phyloP scores from a whole-genome alignment of 768 basidiomycete species.

The Russula ochroleuca region DNA sequence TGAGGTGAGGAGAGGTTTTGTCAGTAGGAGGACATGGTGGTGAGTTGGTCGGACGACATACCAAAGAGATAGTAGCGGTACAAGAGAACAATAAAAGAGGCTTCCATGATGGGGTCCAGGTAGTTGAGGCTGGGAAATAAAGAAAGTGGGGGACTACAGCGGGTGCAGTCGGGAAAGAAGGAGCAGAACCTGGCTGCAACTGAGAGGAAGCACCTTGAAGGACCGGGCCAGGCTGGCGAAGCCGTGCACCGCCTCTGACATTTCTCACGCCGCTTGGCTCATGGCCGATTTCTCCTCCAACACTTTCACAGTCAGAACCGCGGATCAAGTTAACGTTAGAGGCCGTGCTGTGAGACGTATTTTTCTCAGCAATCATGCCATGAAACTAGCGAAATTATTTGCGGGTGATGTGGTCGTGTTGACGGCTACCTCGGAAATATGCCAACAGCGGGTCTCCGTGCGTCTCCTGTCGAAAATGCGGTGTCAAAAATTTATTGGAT shows the following conservation, averaged over 20 bases:
- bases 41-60: background rate
- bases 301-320: slow-evolving; percentile 9
- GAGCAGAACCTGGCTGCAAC: background rate
- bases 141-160: slow-evolving; percentile 11
- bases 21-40: background rate
- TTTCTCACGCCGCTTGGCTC: background rate
- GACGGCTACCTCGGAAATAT: slow-evolving; percentile 33
- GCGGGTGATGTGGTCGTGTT: slow-evolving; percentile 69
- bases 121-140: background rate
- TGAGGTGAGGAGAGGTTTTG: background rate
- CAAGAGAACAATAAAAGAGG: background rate
- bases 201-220: too few relatives aligned
- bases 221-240: background rate
- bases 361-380: slow-evolving; percentile 54
- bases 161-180: background rate
- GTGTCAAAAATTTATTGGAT: slow-evolving; percentile 18
- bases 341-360: slow-evolving; percentile 57
- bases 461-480: slow-evolving; percentile 18
- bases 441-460: slow-evolving; percentile 11
- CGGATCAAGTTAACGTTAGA: background rate
- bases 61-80: slow-evolving; percentile 17
- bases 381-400: slow-evolving; percentile 56
- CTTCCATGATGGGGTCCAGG: background rate
- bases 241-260: background rate
- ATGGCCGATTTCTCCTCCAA: slow-evolving; percentile 16